Evolutionary conservation across 768 basidiomycete genomes (phyloP), one percentile per base, ranked within the genome.

Genomic region (Rhodosporidiobolus sp.): DNA sequence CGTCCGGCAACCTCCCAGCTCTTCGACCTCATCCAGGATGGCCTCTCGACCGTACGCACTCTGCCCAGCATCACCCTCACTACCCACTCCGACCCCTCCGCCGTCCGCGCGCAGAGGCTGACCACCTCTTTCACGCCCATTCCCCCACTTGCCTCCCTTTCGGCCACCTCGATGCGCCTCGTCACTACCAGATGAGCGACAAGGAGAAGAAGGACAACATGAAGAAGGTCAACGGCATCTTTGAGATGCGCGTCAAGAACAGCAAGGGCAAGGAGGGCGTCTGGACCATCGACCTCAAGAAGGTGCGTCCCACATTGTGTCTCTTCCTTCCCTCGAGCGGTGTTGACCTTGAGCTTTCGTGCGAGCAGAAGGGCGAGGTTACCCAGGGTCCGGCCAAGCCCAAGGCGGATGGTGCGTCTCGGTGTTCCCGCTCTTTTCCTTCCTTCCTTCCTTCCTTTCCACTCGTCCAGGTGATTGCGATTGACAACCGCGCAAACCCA

Each of bases 241-340:
- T 73, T 56, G 74, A 72, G 59, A 70, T 73, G 67, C 48, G 60
- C 30, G 67, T 66, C 32, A 56, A 66, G 55, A 58, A 92, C 92
- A 89, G 88, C 61, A 92, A 90, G 77, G 92, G 90, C 72, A 87
- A 90, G 81, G 87, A 87, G 72, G 89, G 83, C 28, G 85, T 85
- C 56, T 96, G 92, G 92, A 94, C 92, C 12, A 91, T 97, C 77
- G 94, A 97, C 84, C 79, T 95, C 79, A 96, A 97, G 86, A 89
- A 82, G 55, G 77, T 82, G 57, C 79, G 80, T 4, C 19, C 8
- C 9, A 70, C 69, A 30, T 77, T 7, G 14, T 14, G 12, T 26
- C 43, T 30, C 16, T 30, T 62, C 35, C 38, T 28, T 38, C 19
- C 22, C 4, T n/a, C 20, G 2, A 0, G 30, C 2, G n/a, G 14